Conservation (phyloP, 2,329 filamentous ascomycete species). For the Stemphylium vesicarium region DNA sequence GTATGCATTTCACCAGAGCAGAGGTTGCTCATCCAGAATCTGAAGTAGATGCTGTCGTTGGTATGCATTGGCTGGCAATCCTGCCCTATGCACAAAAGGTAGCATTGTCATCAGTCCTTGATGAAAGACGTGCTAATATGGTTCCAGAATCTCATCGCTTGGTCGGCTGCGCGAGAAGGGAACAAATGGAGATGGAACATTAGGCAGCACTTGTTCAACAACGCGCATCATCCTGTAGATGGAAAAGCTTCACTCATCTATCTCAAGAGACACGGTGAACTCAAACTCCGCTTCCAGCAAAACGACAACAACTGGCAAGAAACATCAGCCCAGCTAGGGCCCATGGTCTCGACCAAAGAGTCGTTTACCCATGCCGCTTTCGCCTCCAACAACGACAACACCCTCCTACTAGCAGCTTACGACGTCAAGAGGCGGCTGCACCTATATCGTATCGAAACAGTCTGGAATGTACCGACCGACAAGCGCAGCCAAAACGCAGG, state of each 20-base stretch:
- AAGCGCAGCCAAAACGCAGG: constrained; percentile 60
- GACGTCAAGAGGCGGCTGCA: constrained; percentile 75
- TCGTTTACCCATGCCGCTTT: constrained; percentile 51
- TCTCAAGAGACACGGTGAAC: constrained; percentile 73
- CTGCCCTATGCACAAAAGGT: constrained; percentile 52
- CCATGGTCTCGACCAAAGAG: constrained; percentile 67
- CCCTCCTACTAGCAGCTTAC: constrained; percentile 69
- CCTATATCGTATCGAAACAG: constrained; percentile 74
- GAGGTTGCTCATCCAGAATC: constrained; percentile 73
- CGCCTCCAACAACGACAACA: constrained; percentile 68
- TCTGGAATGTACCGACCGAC: constrained; percentile 70
- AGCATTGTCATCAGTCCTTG: background rate
- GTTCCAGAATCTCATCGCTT: constrained; percentile 44
- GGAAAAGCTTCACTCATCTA: constrained; percentile 77
- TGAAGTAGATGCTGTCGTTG: constrained; percentile 79
- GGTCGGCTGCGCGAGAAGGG: constrained; percentile 49
- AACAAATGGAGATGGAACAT: constrained; percentile 72
- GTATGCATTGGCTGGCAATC: constrained; percentile 78
- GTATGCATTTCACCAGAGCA: constrained; percentile 66
- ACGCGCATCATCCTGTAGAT: constrained; percentile 74
- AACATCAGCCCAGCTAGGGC: constrained; percentile 74
- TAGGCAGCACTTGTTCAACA: constrained; percentile 68
- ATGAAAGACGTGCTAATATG: constrained; percentile 6
- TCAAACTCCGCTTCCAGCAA: constrained; percentile 80
- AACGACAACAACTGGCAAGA: constrained; percentile 75